phyloP scores from a whole-genome alignment of 768 basidiomycete species.

The Auricularia heimuer region DNA sequence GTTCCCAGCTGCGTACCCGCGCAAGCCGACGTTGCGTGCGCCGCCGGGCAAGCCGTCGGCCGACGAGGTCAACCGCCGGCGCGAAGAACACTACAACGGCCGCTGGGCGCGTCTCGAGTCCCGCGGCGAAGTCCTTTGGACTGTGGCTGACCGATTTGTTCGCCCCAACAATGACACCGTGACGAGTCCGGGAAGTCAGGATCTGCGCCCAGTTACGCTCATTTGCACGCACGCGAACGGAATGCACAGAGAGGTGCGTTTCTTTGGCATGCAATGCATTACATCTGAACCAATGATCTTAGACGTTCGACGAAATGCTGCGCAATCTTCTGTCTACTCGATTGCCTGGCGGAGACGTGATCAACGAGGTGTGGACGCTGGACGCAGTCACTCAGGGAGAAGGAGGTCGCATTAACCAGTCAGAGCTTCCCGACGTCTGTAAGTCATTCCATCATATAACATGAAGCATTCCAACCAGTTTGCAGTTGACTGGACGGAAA shows the following conservation, averaged over 20 bases:
- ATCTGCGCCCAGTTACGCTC: conserved; percentile 43
- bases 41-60: background rate
- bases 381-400: conserved; percentile 84
- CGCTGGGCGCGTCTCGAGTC: conserved; percentile 15
- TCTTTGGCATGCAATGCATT: background rate
- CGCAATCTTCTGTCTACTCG: conserved; percentile 37
- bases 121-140: conserved; percentile 43
- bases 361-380: conserved; percentile 75
- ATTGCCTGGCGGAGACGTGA: conserved; percentile 21
- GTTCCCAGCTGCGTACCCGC: conserved; percentile 16
- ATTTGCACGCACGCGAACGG: conserved; percentile 81
- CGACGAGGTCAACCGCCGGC: background rate
- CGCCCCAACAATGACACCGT: conserved; percentile 13
- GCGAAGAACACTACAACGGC: conserved; percentile 11
- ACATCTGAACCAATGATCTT: background rate
- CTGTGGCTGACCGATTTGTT: conserved; percentile 61
- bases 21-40: conserved; percentile 3
- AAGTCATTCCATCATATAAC: conserved; percentile 16
- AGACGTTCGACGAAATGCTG: conserved; percentile 78
- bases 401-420: conserved; percentile 59
- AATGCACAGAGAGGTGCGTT: conserved; percentile 70
- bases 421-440: conserved; percentile 50
- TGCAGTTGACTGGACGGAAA: conserved; percentile 69
- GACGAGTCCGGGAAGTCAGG: background rate
- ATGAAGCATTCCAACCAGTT: background rate